phyloP scores from a whole-genome alignment of 768 basidiomycete genomes.

The Suillus alpinus region DNA sequence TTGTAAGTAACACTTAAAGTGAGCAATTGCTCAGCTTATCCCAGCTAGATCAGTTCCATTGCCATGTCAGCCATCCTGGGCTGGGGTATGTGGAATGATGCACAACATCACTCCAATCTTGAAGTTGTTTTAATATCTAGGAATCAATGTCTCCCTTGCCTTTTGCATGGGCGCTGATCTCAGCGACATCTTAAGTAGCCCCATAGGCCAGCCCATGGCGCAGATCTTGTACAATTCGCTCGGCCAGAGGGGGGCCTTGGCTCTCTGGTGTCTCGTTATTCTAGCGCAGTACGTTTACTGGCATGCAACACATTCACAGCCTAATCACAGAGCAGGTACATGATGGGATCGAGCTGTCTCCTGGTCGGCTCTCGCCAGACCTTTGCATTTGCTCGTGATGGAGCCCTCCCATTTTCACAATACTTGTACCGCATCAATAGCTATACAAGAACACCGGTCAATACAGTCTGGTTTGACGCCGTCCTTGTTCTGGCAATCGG shows the following conservation, averaged over 20 bases:
- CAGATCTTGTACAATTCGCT: constrained; percentile 46
- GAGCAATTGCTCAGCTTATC: constrained; percentile 31
- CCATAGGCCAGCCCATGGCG: constrained; percentile 10
- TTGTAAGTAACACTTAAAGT: constrained; percentile 32
- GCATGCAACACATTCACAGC: neutral
- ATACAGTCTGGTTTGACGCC: constrained; percentile 54
- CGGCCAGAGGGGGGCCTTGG: constrained; percentile 40
- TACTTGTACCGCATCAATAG: constrained; percentile 58
- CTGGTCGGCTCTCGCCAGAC: constrained; percentile 54
- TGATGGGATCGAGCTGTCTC: constrained; percentile 58
- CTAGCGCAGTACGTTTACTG: constrained; percentile 21
- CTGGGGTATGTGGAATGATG: constrained; percentile 42
- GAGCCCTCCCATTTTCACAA: constrained; percentile 60
- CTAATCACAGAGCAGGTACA: constrained; percentile 33
- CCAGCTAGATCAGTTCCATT: constrained; percentile 40
- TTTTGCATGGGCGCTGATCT: constrained; percentile 60
- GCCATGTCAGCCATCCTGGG: constrained; percentile 56
- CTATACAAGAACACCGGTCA: constrained; percentile 51
- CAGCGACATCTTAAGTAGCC: constrained; percentile 37
- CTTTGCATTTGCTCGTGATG: constrained; percentile 70
- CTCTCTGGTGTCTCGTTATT: constrained; percentile 35
- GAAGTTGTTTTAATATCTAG: constrained; percentile 12
- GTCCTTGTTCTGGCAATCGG: constrained; percentile 48
- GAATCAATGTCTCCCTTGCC: constrained; percentile 58
- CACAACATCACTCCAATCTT: neutral